phyloP scores from a whole-genome alignment of 2,329 filamentous ascomycete genomes.

The Talaromyces sp. region DNA sequence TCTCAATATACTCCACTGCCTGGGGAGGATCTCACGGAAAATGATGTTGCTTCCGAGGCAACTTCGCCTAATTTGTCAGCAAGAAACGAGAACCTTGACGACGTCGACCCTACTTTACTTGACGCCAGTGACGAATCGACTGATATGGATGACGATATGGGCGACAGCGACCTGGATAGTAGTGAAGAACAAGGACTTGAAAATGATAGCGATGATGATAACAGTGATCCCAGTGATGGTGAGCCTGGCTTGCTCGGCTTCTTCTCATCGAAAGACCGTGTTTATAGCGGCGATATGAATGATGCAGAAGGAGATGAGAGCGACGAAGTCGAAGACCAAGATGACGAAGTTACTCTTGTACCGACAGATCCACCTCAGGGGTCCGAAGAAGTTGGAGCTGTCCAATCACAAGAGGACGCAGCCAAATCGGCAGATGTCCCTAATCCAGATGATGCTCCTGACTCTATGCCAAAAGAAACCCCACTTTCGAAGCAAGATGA shows the following conservation, averaged over 20 bases:
- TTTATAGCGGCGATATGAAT: constrained; percentile 9
- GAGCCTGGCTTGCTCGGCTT: constrained; percentile 42
- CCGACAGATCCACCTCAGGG: constrained; percentile 27
- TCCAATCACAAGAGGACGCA: background rate
- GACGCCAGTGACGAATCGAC: constrained; percentile 45
- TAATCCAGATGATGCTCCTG: background rate
- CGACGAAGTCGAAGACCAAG: constrained; percentile 30
- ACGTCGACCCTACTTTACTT: constrained; percentile 41
- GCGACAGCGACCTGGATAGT: constrained; percentile 22
- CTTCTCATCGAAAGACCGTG: constrained; percentile 41
- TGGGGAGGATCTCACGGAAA: constrained; percentile 17
- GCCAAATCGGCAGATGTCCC: background rate
- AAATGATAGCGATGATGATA: constrained; percentile 46
- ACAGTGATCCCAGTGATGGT: constrained; percentile 46
- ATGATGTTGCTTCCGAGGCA: constrained; percentile 15
- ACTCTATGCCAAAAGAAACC: background rate
- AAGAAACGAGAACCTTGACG: constrained; percentile 31
- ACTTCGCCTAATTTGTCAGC: constrained; percentile 23
- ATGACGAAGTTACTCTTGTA: constrained; percentile 33
- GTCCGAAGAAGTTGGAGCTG: constrained; percentile 24
- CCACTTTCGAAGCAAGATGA: background rate
- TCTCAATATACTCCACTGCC: constrained; percentile 12
- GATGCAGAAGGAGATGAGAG: constrained; percentile 15
- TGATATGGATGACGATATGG: constrained; percentile 47
- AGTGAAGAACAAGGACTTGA: constrained; percentile 37